These are phyloP conservation scores for Musa acuminata DNA, from an alignment of 176 grass and related monocot species.

Conservation along the genomic window DNA sequence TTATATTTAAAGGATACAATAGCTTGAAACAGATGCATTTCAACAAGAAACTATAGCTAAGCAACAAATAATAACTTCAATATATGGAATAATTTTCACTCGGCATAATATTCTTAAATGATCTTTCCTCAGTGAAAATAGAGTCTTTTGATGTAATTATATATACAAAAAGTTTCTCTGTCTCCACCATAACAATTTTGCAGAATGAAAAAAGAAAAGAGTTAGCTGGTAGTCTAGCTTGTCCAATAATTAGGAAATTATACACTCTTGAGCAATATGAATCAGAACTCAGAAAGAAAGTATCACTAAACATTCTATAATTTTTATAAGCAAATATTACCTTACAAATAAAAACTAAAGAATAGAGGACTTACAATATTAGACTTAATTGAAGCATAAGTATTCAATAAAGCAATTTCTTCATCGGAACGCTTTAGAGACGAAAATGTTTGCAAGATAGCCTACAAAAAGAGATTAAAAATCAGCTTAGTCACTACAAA, in stretches of 20 bases:
- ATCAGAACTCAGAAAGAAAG: no score
- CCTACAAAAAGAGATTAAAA: conserved; percentile 43
- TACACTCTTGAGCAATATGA: no score
- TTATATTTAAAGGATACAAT: not conserved
- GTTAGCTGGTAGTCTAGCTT: no score
- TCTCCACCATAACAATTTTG: not conserved
- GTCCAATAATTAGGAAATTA: no score
- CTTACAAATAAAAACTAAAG: not conserved
- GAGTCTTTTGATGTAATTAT: no score
- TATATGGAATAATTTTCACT: no score
- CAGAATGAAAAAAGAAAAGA: not conserved
- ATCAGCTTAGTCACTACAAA: conserved; percentile 5
- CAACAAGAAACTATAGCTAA: not conserved
- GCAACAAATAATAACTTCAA: not conserved
- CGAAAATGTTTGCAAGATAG: conserved; percentile 67
- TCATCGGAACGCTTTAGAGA: conserved; percentile 69
- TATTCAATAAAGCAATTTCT: conserved; percentile 75
- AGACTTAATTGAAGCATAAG: conserved; percentile 74
- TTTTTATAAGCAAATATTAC: not conserved
- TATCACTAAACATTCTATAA: not conserved
- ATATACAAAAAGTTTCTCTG: no score
- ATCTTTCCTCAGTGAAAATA: no score
- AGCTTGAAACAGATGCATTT: not conserved
- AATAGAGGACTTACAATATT: conserved; percentile 53
- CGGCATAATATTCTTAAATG: no score